Evolutionary conservation across 805 yeast species (phyloP).

Genomic region (Metschnikowia kunwiensis): DNA sequence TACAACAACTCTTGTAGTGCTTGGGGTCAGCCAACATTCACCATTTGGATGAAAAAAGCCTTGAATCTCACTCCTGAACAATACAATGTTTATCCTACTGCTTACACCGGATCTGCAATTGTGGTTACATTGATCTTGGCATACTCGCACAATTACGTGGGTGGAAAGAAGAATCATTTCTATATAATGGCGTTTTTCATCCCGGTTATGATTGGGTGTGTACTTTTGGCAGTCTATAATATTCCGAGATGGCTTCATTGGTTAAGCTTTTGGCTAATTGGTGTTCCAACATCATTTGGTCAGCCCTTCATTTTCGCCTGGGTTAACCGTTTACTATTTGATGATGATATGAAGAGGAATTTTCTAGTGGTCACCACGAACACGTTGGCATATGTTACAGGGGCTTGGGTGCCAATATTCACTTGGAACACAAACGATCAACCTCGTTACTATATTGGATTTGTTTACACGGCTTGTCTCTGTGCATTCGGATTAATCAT

Average conservation of each 20-base stretch:
- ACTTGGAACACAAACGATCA: slow-evolving; percentile 37
- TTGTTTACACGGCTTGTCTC: slow-evolving; percentile 33
- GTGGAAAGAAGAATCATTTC: slow-evolving; percentile 33
- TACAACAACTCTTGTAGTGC: slow-evolving; percentile 37
- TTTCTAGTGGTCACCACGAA: slow-evolving; percentile 40
- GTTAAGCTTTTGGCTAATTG: slow-evolving; percentile 47
- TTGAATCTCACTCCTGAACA: slow-evolving; percentile 28
- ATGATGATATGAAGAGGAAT: slow-evolving; percentile 34
- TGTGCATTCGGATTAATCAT: slow-evolving; percentile 29
- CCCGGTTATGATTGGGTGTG: slow-evolving; percentile 39
- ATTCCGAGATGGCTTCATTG: slow-evolving; percentile 49
- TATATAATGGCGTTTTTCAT: slow-evolving; percentile 39
- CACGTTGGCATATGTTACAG: slow-evolving; percentile 37
- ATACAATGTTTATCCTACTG: slow-evolving; percentile 43
- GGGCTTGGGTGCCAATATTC: slow-evolving; percentile 38
- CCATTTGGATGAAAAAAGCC: slow-evolving; percentile 43
- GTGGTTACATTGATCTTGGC: slow-evolving; percentile 33
- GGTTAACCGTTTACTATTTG: slow-evolving; percentile 47
- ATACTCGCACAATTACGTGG: slow-evolving; percentile 34
- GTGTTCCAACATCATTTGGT: slow-evolving; percentile 49
- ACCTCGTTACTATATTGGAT: slow-evolving; percentile 34
- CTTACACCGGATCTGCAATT: slow-evolving; percentile 38
- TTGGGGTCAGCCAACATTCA: slow-evolving; percentile 40
- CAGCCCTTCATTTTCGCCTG: slow-evolving; percentile 57
- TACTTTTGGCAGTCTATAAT: slow-evolving; percentile 46